A percentile compares a stretch with the other conserved stretches of the same genome.
Conservation (phyloP, 257 asterid genomes). For the Verbascum thapsus region DNA sequence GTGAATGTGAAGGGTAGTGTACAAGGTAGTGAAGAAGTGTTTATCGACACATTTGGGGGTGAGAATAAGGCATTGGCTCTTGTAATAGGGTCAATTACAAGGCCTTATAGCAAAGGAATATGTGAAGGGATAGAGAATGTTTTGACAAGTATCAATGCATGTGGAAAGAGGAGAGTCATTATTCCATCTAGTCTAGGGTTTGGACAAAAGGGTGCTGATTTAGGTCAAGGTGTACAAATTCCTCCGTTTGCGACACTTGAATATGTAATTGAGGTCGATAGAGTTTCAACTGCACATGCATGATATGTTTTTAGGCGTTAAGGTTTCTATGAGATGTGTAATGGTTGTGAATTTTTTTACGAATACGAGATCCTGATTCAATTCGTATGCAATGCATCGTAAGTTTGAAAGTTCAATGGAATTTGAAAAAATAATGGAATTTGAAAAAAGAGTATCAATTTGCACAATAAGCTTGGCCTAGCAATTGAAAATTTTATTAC, state of each 20-base stretch:
- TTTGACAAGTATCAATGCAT: conserved; percentile 65
- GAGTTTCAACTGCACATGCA: conserved; percentile 84
- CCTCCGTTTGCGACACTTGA: conserved; percentile 84
- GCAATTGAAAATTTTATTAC: too few relatives aligned
- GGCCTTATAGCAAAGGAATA: conserved; percentile 77
- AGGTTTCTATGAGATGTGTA: too few relatives aligned
- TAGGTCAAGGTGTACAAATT: conserved; percentile 64
- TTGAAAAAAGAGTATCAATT: too few relatives aligned
- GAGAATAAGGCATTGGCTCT: conserved; percentile 67
- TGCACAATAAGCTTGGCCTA: too few relatives aligned
- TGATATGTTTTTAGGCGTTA: conserved; percentile 28
- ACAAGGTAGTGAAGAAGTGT: conserved; percentile 56
- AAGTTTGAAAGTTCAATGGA: too few relatives aligned
- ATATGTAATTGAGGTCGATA: conserved; percentile 68
- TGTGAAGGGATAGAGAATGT: conserved; percentile 82
- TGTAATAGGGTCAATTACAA: conserved; percentile 80
- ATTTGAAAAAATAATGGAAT: too few relatives aligned
- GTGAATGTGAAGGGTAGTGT: conserved; percentile 69
- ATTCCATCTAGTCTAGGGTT: conserved; percentile 70
- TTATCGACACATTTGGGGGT: conserved; percentile 62
- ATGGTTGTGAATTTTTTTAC: too few relatives aligned
- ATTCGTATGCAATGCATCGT: too few relatives aligned
- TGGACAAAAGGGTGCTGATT: conserved; percentile 87
- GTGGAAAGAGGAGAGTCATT: conserved; percentile 73
- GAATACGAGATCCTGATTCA: too few relatives aligned